These are phyloP conservation scores for Aspergillus carbonarius DNA, from an alignment of 2,329 filamentous ascomycete genomes.

Conservation along the genomic window DNA sequence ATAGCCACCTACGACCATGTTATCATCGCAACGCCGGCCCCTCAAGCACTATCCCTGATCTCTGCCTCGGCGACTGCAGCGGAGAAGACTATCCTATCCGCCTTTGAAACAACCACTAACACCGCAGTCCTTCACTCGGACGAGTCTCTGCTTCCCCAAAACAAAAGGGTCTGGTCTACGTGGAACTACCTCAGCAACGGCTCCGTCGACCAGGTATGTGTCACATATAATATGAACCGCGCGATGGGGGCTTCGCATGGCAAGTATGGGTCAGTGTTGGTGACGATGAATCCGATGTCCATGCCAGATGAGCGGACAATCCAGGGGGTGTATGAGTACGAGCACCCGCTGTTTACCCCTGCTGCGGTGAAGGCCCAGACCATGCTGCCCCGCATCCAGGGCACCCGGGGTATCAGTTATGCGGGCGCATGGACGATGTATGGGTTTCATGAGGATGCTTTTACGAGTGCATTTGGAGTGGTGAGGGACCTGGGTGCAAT, in stretches of 20 bases:
- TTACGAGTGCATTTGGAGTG: slow-evolving; percentile 1
- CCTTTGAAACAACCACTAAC: slow-evolving; percentile 1
- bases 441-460: slow-evolving; percentile 9
- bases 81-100: background rate
- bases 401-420: slow-evolving; percentile 2
- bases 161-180: background rate
- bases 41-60: slow-evolving; percentile 1
- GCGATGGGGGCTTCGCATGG: background rate
- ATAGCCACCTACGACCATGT: background rate
- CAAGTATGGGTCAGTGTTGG: background rate
- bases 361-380: slow-evolving; percentile 3
- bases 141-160: background rate
- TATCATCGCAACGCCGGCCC: slow-evolving; percentile 3
- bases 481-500: background rate
- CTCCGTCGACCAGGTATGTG: background rate
- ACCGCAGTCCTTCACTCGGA: slow-evolving; percentile 5
- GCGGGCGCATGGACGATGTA: slow-evolving; percentile 8
- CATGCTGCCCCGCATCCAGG: background rate
- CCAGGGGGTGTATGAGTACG: slow-evolving; percentile 1
- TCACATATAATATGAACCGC: slow-evolving; percentile 7
- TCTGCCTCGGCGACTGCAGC: background rate
- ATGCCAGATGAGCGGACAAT: background rate
- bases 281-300: slow-evolving; percentile 4
- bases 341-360: slow-evolving; percentile 3
- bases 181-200: slow-evolving; percentile 4